Conservation (phyloP, 106 monocot species). For the Dendrobium chrysotoxum region DNA sequence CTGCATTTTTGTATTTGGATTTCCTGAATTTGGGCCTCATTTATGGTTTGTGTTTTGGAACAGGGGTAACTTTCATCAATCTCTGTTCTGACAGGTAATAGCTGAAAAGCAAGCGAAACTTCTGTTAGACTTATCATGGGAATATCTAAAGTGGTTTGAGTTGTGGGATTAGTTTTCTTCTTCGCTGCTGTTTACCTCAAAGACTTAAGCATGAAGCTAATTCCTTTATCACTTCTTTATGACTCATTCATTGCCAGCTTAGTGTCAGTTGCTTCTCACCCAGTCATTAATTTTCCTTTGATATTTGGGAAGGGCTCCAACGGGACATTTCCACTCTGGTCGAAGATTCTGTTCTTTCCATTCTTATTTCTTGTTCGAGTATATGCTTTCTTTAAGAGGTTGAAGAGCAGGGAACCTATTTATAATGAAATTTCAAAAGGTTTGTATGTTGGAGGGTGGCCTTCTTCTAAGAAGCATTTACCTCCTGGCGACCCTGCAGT, state of each 20-base stretch:
- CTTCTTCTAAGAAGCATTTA: conserved; percentile 32
- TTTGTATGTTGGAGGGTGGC: conserved; percentile 83
- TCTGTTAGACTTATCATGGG: conserved; percentile 23
- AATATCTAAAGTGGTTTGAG: conserved; percentile 40
- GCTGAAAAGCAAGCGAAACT: not conserved
- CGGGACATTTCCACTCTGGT: conserved; percentile 75
- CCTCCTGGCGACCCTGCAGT: conserved; percentile 67
- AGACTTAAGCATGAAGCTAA: conserved; percentile 5
- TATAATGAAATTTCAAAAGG: conserved; percentile 57
- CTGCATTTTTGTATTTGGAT: not conserved
- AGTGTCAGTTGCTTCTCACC: conserved; percentile 45
- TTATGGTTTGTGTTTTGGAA: not conserved
- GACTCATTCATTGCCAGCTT: conserved; percentile 14
- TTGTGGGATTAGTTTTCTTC: conserved; percentile 22
- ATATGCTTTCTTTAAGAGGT: conserved; percentile 41
- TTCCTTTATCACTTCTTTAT: conserved; percentile 13
- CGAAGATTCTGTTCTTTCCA: conserved; percentile 50
- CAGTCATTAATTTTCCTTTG: conserved; percentile 44
- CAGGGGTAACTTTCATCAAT: not conserved
- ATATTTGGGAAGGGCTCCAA: conserved; percentile 59
- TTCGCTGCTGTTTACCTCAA: conserved; percentile 19
- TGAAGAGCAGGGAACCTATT: conserved; percentile 52
- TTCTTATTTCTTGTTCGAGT: conserved; percentile 33
- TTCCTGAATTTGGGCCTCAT: not conserved
- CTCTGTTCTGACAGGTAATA: conserved; percentile 5